Conservation (phyloP, 2,329 filamentous ascomycete genomes). For the Waltergamsia citrina region DNA sequence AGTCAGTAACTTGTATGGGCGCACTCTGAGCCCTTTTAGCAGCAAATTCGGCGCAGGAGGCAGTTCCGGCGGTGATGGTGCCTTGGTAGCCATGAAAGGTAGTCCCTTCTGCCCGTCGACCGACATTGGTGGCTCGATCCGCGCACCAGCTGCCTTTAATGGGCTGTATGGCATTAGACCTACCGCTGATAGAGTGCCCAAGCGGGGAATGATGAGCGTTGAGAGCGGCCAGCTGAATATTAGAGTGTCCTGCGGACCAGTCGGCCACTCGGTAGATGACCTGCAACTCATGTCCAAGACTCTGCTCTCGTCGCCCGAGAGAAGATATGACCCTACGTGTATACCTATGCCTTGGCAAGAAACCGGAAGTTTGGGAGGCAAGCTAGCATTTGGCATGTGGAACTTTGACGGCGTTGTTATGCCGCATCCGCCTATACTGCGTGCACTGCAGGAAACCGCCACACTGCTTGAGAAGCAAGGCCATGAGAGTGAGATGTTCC, state of each 20-base stretch:
- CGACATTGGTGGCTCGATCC: constrained; percentile 50
- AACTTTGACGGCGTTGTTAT: constrained; percentile 2
- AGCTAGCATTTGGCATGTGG: neutral
- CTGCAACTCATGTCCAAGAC: constrained; percentile 11
- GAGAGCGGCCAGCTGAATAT: constrained; percentile 23
- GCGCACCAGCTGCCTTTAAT: constrained; percentile 67
- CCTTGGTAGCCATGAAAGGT: constrained; percentile 49
- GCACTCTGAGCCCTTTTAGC: constrained; percentile 53
- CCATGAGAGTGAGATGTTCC: neutral
- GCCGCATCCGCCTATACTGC: constrained; percentile 2
- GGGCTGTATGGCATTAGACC: constrained; percentile 76
- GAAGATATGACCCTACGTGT: constrained; percentile 45
- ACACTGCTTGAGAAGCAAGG: neutral
- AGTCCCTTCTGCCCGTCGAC: constrained; percentile 53
- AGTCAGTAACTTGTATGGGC: constrained; percentile 56
- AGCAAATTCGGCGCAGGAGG: constrained; percentile 52
- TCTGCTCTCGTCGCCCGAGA: constrained; percentile 35
- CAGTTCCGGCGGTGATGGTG: constrained; percentile 58
- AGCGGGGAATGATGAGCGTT: constrained; percentile 19
- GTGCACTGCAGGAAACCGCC: neutral
- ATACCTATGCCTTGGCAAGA: constrained; percentile 47
- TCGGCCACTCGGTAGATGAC: constrained; percentile 14
- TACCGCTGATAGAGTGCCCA: constrained; percentile 56
- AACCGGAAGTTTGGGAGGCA: constrained; percentile 10
- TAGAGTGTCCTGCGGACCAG: constrained; percentile 19